Evolutionary conservation across 768 basidiomycete species (phyloP).

Genomic region (Russula emetica): DNA sequence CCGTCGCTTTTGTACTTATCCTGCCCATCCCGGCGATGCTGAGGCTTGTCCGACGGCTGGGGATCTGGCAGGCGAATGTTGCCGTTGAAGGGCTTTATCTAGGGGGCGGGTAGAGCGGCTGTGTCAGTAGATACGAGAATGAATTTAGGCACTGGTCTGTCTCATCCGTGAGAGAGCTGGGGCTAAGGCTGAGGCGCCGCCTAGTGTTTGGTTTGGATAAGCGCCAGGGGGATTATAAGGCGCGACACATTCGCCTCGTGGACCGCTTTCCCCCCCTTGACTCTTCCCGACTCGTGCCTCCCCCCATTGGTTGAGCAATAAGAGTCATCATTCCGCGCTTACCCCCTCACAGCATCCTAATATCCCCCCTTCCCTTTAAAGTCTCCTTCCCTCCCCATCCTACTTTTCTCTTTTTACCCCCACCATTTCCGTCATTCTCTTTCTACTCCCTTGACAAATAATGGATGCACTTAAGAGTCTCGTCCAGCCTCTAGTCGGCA

Average conservation of each 20-base stretch:
- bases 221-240: slow-evolving; percentile 26
- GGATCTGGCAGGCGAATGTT: slow-evolving; percentile 79
- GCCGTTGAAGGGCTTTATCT: slow-evolving; percentile 67
- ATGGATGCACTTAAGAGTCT: slow-evolving; percentile 30
- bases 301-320: slow-evolving; percentile 2
- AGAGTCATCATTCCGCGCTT: slow-evolving; percentile 22
- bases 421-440: neutral
- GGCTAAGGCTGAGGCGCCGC: neutral
- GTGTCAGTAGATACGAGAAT: slow-evolving; percentile 1
- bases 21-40: slow-evolving; percentile 66
- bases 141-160: neutral
- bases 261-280: neutral
- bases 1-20: slow-evolving; percentile 55
- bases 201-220: neutral
- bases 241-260: slow-evolving; percentile 12
- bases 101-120: slow-evolving; percentile 35
- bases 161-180: neutral
- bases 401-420: neutral
- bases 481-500: slow-evolving; percentile 28
- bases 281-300: neutral
- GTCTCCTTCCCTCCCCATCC: neutral
- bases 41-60: slow-evolving; percentile 58
- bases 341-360: slow-evolving; percentile 22
- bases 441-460: slow-evolving; percentile 5
- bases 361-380: slow-evolving; percentile 19